Conservation (phyloP, 2,329 filamentous ascomycete species). For the Sporothrix schenckii region DNA sequence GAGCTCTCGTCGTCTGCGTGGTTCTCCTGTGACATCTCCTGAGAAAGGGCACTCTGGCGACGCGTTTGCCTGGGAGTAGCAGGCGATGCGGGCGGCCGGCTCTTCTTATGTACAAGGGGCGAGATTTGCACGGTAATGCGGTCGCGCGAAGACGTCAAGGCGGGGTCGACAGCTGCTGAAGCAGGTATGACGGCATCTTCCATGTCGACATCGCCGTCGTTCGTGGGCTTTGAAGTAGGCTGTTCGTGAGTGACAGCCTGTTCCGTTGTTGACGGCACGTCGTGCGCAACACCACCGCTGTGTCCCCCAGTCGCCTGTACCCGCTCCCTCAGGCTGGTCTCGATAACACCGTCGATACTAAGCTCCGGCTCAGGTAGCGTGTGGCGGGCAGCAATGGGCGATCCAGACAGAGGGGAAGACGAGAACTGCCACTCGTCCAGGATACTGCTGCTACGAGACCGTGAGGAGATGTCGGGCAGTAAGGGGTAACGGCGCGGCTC, state of each 20-base stretch:
- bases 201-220: slow-evolving; percentile 19
- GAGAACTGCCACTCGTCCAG: slow-evolving; percentile 56
- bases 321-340: slow-evolving; percentile 27
- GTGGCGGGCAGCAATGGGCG: slow-evolving; percentile 49
- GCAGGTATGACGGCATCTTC: slow-evolving; percentile 1
- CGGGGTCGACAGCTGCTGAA: background rate
- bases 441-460: slow-evolving; percentile 47
- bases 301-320: background rate
- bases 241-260: background rate
- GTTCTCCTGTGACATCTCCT: slow-evolving; percentile 4
- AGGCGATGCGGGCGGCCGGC: slow-evolving; percentile 6
- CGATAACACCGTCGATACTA: slow-evolving; percentile 37
- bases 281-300: background rate
- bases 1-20: background rate
- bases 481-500: slow-evolving; percentile 58
- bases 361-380: slow-evolving; percentile 35
- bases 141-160: background rate
- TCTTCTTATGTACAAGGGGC: slow-evolving; percentile 1
- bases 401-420: slow-evolving; percentile 60
- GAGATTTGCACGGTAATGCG: slow-evolving; percentile 16
- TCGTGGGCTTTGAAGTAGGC: background rate
- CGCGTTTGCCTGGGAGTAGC: slow-evolving; percentile 31
- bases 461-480: slow-evolving; percentile 55
- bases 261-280: background rate
- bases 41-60: slow-evolving; percentile 24